Evolutionary conservation across 2,329 filamentous ascomycete species (phyloP).

Genomic region (Trichophyton simii): DNA sequence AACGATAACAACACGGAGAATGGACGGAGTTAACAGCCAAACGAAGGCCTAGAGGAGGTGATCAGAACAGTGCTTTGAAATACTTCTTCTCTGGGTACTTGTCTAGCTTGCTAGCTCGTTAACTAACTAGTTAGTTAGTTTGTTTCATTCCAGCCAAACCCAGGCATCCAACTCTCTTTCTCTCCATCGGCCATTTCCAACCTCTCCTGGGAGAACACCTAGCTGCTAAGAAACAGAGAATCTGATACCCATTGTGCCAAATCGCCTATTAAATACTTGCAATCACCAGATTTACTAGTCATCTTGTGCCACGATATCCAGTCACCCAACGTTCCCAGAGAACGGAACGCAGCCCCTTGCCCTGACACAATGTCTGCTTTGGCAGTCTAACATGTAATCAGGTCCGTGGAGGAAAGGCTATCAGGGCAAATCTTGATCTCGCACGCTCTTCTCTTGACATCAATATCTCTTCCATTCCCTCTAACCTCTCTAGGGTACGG

Average conservation of each 20-base stretch:
- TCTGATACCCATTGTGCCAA: no score
- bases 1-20: background rate
- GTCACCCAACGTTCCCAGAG: background rate
- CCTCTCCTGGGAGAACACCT: no score
- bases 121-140: no score
- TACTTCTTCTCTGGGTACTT: background rate
- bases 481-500: constrained; percentile 38
- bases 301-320: no score
- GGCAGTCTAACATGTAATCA: background rate
- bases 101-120: no score
- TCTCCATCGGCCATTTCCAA: no score
- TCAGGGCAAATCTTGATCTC: background rate
- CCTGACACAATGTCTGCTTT: background rate
- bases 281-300: no score
- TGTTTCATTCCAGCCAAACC: no score
- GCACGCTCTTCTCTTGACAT: constrained; percentile 5
- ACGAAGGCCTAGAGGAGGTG: background rate
- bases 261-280: no score
- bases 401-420: constrained; percentile 2
- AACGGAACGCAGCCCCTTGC: background rate
- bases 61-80: background rate
- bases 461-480: constrained; percentile 10
- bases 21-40: no score
- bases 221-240: no score
- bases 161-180: no score